Conservation (phyloP, 805 yeast genomes). For the Komagataella pastoris region DNA sequence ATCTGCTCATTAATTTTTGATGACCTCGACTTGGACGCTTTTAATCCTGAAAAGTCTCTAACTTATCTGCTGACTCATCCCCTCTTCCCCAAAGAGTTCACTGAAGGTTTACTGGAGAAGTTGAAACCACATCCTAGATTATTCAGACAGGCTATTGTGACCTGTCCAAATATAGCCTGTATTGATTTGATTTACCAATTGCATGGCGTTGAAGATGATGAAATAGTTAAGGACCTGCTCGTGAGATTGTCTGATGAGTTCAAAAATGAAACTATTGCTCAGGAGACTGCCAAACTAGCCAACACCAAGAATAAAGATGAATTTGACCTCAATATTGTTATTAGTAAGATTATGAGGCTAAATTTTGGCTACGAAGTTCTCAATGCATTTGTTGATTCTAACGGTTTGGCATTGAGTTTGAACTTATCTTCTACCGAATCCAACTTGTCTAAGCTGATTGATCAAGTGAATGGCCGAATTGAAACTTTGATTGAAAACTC, state of each 20-base stretch:
- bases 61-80: slow-evolving; percentile 81
- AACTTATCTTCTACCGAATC: slow-evolving; percentile 32
- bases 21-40: slow-evolving; percentile 16
- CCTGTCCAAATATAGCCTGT: slow-evolving; percentile 59
- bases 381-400: slow-evolving; percentile 55
- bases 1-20: slow-evolving; percentile 24
- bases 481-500: slow-evolving; percentile 23
- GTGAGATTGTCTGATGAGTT: slow-evolving; percentile 55
- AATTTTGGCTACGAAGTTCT: slow-evolving; percentile 49
- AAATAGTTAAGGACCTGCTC: slow-evolving; percentile 55
- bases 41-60: slow-evolving; percentile 44
- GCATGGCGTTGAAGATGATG: slow-evolving; percentile 40
- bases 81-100: slow-evolving; percentile 51
- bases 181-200: slow-evolving; percentile 52
- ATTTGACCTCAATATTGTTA: slow-evolving; percentile 26
- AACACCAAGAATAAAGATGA: slow-evolving; percentile 12
- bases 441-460: slow-evolving; percentile 29
- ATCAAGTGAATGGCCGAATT: slow-evolving; percentile 27
- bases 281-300: slow-evolving; percentile 25
- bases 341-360: slow-evolving; percentile 29
- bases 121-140: slow-evolving; percentile 47
- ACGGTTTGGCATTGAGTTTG: slow-evolving; percentile 55
- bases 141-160: slow-evolving; percentile 69
- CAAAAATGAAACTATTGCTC: slow-evolving; percentile 44
- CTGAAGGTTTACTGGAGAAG: slow-evolving; percentile 38